These are phyloP conservation scores for Podaxis sp. DNA, from an alignment of 768 basidiomycete species.

Conservation along the genomic window DNA sequence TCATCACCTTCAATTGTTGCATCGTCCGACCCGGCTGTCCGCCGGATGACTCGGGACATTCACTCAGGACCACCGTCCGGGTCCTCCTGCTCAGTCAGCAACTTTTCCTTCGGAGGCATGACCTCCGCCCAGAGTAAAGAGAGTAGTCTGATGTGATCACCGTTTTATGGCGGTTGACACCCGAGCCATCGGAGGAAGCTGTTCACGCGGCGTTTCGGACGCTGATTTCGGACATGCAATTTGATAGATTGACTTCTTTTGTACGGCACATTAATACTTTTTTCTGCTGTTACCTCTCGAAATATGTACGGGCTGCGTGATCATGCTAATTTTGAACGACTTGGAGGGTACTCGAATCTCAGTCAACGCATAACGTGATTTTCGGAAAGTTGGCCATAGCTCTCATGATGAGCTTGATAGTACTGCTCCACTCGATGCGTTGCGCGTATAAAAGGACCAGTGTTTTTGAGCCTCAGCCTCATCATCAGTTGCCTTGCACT, in stretches of 20 bases:
- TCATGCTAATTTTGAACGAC: neutral
- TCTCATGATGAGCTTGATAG: neutral
- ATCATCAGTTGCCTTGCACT: neutral
- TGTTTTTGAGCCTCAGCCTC: neutral
- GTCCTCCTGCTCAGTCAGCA: neutral
- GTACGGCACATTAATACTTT: neutral
- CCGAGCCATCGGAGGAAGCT: neutral
- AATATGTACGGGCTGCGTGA: neutral
- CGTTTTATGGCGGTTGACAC: too few relatives aligned
- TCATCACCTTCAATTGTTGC: neutral
- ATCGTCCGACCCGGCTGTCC: neutral
- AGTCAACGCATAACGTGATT: neutral
- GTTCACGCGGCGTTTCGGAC: neutral
- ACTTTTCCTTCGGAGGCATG: neutral
- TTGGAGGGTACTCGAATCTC: slow-evolving; percentile 5
- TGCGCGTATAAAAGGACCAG: neutral
- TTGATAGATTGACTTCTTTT: neutral
- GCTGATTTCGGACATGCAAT: neutral
- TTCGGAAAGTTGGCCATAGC: neutral
- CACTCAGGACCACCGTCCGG: neutral
- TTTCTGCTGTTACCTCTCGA: neutral
- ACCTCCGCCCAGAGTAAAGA: too few relatives aligned
- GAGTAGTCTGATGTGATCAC: too few relatives aligned
- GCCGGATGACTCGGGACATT: neutral
- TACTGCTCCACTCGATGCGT: neutral